Percentiles rank a stretch among this genome's conserved stretches.
phyloP scores from a whole-genome alignment of 192 early-diverging fungal genomes.

The Oehlia diaphana region DNA sequence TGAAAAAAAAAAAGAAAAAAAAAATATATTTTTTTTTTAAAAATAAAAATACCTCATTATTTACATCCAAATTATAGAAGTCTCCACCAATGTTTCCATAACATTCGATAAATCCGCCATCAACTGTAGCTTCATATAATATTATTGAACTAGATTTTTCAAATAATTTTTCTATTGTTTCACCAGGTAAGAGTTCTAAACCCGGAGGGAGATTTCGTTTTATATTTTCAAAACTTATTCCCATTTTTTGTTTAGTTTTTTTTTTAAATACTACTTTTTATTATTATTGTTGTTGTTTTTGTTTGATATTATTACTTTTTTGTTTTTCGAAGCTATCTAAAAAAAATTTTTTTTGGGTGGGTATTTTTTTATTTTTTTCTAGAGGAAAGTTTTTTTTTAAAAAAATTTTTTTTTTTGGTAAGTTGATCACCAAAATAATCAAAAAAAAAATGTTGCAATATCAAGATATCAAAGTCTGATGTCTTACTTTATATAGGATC shows the following conservation, averaged over 20 bases:
- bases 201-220: conserved; percentile 24
- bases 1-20: background rate
- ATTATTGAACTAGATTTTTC: conserved; percentile 16
- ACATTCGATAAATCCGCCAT: conserved; percentile 24
- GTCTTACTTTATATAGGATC: no score
- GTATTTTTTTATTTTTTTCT: no score
- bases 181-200: conserved; percentile 19
- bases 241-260: background rate
- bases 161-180: conserved; percentile 11
- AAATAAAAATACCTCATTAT: conserved; percentile 18
- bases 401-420: background rate
- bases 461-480: no score
- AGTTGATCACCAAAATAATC: no score
- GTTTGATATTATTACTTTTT: no score
- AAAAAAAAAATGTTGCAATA: no score
- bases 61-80: background rate
- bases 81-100: background rate
- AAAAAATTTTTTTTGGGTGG: no score
- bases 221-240: background rate
- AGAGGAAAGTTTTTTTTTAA: background rate
- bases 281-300: background rate
- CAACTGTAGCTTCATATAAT: conserved; percentile 23
- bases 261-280: background rate
- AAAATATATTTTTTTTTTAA: background rate
- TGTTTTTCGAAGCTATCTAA: no score